Evolutionary conservation across 2,329 filamentous ascomycete species (phyloP).

Genomic region (Ophiocordyceps camponoti-floridani): DNA sequence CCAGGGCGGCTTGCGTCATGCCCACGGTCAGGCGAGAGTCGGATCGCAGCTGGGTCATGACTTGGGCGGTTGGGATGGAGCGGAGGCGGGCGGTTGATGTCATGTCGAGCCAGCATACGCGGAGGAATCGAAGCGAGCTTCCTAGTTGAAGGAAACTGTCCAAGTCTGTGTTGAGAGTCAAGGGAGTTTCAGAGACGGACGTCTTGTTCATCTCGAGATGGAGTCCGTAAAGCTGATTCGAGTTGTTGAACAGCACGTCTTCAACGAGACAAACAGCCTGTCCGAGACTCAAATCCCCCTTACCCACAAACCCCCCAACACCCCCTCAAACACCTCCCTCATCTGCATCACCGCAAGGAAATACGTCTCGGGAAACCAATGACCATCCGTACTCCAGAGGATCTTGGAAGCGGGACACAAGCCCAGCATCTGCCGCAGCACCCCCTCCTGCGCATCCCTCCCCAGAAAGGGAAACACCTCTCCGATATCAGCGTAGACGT

Average conservation of each 20-base stretch:
- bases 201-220: not conserved
- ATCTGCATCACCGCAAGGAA: constrained; percentile 56
- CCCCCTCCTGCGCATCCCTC: constrained; percentile 53
- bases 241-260: constrained; percentile 58
- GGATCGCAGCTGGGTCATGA: constrained; percentile 25
- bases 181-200: too few species aligned
- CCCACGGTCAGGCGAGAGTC: constrained; percentile 31
- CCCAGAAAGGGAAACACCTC: constrained; percentile 69
- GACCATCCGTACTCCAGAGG: constrained; percentile 65
- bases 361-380: constrained; percentile 65
- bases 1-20: constrained; percentile 45
- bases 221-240: constrained; percentile 57
- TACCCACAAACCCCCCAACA: constrained; percentile 47
- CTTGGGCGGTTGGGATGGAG: constrained; percentile 45
- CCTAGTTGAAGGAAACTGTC: too few species aligned
- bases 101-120: constrained; percentile 64
- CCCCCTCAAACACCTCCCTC: constrained; percentile 49
- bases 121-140: constrained; percentile 30
- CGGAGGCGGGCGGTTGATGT: constrained; percentile 51
- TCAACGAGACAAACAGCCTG: constrained; percentile 48
- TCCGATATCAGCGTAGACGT: constrained; percentile 69
- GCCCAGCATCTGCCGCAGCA: constrained; percentile 57
- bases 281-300: constrained; percentile 37
- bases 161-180: not conserved
- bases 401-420: constrained; percentile 59